Evolutionary conservation across 371 early-diverging fungal species (phyloP), one percentile per base, ranked within the genome.

Genomic region (Syncephalis fuscata): DNA sequence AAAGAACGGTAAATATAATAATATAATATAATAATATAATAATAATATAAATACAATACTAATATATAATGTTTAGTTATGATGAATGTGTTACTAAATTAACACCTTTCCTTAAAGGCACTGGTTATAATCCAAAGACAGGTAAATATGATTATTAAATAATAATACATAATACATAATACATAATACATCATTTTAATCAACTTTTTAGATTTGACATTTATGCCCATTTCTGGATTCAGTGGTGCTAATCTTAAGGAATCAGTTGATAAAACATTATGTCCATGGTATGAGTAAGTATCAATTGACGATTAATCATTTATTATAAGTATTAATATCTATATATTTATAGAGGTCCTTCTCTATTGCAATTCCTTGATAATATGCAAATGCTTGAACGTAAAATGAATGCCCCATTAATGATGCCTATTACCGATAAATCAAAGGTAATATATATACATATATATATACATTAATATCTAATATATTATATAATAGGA

Each of bases 191-290:
- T 8, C 47, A 32, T 48, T 44, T 39, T 27, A 1, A 21, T 37
- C 17, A 11, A 44, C 14, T 48, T 21, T 39, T 46, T 53, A 57
- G 96, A 95, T 61, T 55, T 93, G 48, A 72, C 73, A 44, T 82
- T 82, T 53, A 71, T 97, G 59, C 98, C 98, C 24, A 72, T 97
- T 15, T 93, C 94, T 57, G 98, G 96, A 24, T 95, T 67, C 70
- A 89, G 90, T 27, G 98, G 98, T 44, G 90, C 89, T 24, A 94
- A 94, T 65, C 69, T 97, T 56, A 94, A 92, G 70, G 92, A 91
- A 45, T 69, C 81, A 32, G 53, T 78, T 9, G 62, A 59, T 44
- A 57, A 62, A 47, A 61, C 60, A 38, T 60, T 64, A 4, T 89
- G 90, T 66, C 48, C 65, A 27, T 95, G 80, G 82, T 94, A 85